A percentile compares a stretch with the other conserved stretches of the same genome.
Conservation (phyloP, 208 protist genomes). For the Wallacemonas sp. region DNA sequence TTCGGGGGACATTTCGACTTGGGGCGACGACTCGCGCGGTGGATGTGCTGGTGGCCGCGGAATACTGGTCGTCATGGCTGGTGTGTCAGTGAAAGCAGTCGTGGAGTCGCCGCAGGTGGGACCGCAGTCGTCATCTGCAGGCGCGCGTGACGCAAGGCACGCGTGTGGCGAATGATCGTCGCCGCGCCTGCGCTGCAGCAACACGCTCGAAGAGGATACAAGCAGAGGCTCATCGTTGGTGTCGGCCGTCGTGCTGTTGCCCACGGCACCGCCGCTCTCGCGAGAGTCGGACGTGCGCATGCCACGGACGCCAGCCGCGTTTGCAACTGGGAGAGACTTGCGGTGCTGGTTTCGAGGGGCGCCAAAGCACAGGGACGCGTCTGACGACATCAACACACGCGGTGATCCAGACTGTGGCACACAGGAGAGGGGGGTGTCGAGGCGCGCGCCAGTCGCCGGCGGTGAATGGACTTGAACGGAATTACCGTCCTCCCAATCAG, state of each 20-base stretch:
- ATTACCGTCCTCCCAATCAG: neutral
- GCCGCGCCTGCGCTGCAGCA: no score
- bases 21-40: neutral
- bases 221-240: no score
- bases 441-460: neutral
- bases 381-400: neutral
- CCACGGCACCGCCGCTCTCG: no score
- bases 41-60: neutral
- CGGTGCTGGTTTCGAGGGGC: neutral
- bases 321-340: no score
- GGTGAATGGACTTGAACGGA: neutral
- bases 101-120: constrained; percentile 2
- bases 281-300: no score
- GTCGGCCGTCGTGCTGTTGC: no score
- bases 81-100: neutral
- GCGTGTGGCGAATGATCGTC: no score
- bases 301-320: no score
- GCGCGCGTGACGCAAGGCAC: no score
- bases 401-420: neutral
- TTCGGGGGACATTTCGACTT: neutral
- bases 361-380: neutral
- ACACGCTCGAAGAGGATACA: no score
- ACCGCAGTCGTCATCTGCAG: neutral
- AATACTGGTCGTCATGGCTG: constrained; percentile 3
- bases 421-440: neutral